Percentiles rank a stretch among this genome's conserved stretches.
phyloP scores from a whole-genome alignment of 2,329 filamentous ascomycete genomes.

The Colletotrichum limetticola region DNA sequence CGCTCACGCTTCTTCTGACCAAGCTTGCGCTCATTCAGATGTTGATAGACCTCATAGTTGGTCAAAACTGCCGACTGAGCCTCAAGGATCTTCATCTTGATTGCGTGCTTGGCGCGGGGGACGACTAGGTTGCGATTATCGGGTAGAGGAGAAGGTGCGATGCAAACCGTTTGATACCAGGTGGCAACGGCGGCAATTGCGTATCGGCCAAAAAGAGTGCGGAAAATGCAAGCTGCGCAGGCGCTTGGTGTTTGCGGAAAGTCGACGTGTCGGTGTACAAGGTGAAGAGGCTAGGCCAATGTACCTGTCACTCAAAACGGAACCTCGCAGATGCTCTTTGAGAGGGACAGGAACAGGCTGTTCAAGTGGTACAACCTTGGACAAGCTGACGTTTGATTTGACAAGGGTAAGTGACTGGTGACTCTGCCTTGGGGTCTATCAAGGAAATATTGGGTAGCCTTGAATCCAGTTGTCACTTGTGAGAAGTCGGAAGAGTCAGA shows the following conservation, averaged over 20 bases:
- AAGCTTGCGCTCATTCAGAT: constrained; percentile 67
- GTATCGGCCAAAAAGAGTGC: background rate
- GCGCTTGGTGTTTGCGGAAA: constrained; percentile 13
- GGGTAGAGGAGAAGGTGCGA: background rate
- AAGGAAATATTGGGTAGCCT: background rate
- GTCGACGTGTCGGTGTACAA: constrained; percentile 29
- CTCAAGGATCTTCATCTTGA: constrained; percentile 75
- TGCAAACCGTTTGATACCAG: background rate
- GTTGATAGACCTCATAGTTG: constrained; percentile 79
- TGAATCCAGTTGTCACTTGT: background rate
- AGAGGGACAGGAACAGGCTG: constrained; percentile 18
- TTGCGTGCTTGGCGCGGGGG: background rate
- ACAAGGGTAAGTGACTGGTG: background rate
- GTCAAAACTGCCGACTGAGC: constrained; percentile 75
- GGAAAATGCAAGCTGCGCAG: constrained; percentile 18
- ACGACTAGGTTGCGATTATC: background rate
- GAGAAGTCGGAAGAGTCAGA: background rate
- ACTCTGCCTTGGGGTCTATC: background rate
- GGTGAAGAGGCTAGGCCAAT: constrained; percentile 26
- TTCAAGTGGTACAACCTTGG: constrained; percentile 23
- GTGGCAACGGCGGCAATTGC: constrained; percentile 9
- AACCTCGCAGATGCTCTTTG: constrained; percentile 5
- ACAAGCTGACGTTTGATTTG: constrained; percentile 1
- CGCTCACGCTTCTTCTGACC: constrained; percentile 57
- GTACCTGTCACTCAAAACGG: constrained; percentile 18